Conservation (phyloP, 2,329 filamentous ascomycete species). For the Mariannaea sp. region DNA sequence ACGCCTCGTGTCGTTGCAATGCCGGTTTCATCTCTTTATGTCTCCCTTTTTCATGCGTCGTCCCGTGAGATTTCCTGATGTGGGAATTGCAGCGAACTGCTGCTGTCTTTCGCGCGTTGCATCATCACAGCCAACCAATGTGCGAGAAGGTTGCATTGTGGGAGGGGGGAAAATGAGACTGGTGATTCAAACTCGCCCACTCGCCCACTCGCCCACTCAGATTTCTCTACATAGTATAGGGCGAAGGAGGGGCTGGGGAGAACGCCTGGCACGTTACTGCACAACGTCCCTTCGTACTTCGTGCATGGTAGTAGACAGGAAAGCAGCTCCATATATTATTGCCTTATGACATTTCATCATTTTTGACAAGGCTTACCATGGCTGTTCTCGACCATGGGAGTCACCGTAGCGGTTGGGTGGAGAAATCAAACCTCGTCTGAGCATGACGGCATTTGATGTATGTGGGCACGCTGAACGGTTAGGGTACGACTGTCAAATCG, state of each 20-base stretch:
- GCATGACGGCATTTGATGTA: too few species aligned
- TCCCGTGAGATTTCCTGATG: constrained; percentile 25
- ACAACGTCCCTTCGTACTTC: too few species aligned
- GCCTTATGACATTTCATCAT: background rate
- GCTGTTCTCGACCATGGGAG: background rate
- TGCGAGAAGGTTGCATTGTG: constrained; percentile 22
- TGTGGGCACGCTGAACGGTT: too few species aligned
- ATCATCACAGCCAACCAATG: constrained; percentile 15
- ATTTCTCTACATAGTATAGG: too few species aligned
- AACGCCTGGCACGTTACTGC: background rate
- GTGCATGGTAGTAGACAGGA: background rate
- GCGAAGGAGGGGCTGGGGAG: background rate
- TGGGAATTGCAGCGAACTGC: constrained; percentile 36
- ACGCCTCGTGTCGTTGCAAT: constrained; percentile 9
- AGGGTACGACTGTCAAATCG: too few species aligned
- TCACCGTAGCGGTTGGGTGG: constrained; percentile 12
- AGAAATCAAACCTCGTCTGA: background rate
- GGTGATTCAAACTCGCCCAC: too few species aligned
- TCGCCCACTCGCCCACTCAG: too few species aligned
- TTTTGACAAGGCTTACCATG: background rate
- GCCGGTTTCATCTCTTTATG: too few species aligned
- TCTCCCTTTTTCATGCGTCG: too few species aligned
- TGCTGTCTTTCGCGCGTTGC: constrained; percentile 20
- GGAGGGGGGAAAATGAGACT: background rate
- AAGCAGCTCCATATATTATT: background rate